Evolutionary conservation across 1,284 basidiomycete species (phyloP).

Genomic region (Hortiboletus rubellus): DNA sequence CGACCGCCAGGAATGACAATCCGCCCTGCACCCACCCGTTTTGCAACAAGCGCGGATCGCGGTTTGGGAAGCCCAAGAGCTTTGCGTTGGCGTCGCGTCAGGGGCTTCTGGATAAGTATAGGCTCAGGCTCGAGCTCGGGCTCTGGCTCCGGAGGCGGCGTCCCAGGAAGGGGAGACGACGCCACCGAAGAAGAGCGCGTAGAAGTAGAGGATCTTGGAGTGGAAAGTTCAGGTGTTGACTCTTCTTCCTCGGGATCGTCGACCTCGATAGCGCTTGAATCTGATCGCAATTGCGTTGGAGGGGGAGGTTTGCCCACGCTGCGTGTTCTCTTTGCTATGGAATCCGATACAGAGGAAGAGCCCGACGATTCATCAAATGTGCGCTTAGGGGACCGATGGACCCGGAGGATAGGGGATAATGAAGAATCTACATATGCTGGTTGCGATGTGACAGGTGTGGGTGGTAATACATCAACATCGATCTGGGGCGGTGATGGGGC

Average conservation of each 20-base stretch:
- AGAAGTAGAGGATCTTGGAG: slow-evolving; percentile 40
- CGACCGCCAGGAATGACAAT: slow-evolving; percentile 61
- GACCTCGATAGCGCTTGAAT: slow-evolving; percentile 26
- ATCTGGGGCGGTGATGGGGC: slow-evolving; percentile 30
- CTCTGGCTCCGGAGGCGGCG: slow-evolving; percentile 37
- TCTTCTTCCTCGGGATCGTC: slow-evolving; percentile 40
- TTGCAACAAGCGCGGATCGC: slow-evolving; percentile 33
- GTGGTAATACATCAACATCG: slow-evolving; percentile 32
- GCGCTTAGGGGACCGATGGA: slow-evolving; percentile 60
- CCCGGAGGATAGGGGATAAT: slow-evolving; percentile 34
- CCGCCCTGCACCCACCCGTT: slow-evolving; percentile 45
- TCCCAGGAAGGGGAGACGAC: slow-evolving; percentile 38
- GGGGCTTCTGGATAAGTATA: slow-evolving; percentile 26
- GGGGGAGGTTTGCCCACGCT: slow-evolving; percentile 26
- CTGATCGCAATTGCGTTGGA: slow-evolving; percentile 20
- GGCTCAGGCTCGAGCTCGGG: slow-evolving; percentile 25
- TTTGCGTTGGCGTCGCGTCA: slow-evolving; percentile 70
- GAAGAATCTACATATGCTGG: slow-evolving; percentile 25
- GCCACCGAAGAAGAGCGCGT: slow-evolving; percentile 45
- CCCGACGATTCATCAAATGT: slow-evolving; percentile 64
- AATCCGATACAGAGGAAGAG: slow-evolving; percentile 45
- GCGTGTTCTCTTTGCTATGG: slow-evolving; percentile 45
- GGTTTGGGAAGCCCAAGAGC: slow-evolving; percentile 62
- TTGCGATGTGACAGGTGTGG: slow-evolving; percentile 24
- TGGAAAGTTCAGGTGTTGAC: slow-evolving; percentile 46